Base-by-base conservation (phyloP, 371 early-diverging fungal genomes). In the Mortierella sp. region DNA sequence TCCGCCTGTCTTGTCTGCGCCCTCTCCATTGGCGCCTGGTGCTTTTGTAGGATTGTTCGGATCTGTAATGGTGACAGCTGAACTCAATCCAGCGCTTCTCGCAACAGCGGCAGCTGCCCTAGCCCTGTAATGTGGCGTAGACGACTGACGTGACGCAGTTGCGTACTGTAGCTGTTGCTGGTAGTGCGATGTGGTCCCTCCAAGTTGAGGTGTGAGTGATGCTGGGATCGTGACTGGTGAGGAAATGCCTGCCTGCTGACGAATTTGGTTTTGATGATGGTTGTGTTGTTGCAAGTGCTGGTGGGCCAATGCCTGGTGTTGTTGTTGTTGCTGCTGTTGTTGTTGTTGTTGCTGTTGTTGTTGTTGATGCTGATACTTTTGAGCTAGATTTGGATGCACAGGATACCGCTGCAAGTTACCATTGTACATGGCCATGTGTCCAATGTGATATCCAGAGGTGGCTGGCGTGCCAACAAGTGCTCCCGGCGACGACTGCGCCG, bases 111-210 rank as follows among this genome's bases (percentile, higher is more conserved):
- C 89, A 0, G 95, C 94, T 9, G 94, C 86, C 43, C 95, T 89
- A 41, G 95, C 94, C 67, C 94, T 93, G 71, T 94, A 93, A 76
- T 96, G 97, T 30, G 96, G 94, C 3, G 93, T 84, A 21, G 91
- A 82, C 5, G 93, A 86, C 49, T 91, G 90, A 48, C 95, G 88
- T 43, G 93, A 92, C 43, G 86, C 62, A 58, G 90, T 90, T 13
- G 90, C 90, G 70, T 87, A 87, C 9, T 86, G 86, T 21, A 93
- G 46, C 72, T 92, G 93, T 54, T 89, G 87, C 79, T 92, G 92
- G 59, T 90, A 86, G 79, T 89, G 89, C 26, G 83, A 67, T n/a
- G 82, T 55, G 10, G 59, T 69, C 3, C 61, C 65, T 6, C 56
- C 64, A 34, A 72, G 63, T 61, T 68, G 72, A 41, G 79, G 65